phyloP scores from a whole-genome alignment of 441 rosid species.

The Pelargonium myrrhifolium region DNA sequence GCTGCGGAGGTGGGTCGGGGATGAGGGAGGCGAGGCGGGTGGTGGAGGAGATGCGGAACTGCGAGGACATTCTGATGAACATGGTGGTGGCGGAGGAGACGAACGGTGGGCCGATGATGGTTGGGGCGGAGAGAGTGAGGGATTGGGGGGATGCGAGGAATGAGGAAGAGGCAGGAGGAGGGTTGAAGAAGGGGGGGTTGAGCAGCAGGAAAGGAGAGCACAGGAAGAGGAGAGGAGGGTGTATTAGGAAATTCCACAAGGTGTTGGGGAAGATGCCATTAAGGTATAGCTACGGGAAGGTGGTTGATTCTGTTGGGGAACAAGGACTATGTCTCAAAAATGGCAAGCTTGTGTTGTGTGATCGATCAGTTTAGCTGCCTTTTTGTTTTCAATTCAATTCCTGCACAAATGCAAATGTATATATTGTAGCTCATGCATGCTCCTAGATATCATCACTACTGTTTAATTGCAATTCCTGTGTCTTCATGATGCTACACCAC shows the following conservation, averaged over 20 bases:
- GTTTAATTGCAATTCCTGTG: no score
- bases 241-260: slow-evolving; percentile 62
- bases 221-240: slow-evolving; percentile 74
- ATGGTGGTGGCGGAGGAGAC: slow-evolving; percentile 56
- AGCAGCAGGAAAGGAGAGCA: slow-evolving; percentile 69
- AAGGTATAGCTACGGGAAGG: slow-evolving; percentile 65
- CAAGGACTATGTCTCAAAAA: slow-evolving; percentile 72
- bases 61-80: slow-evolving; percentile 88
- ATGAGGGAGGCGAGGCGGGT: slow-evolving; percentile 52
- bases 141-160: slow-evolving; percentile 91
- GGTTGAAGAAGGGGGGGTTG: slow-evolving; percentile 53
- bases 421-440: no score
- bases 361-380: slow-evolving; percentile 16
- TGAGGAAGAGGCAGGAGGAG: slow-evolving; percentile 29
- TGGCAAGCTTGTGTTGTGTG: slow-evolving; percentile 57
- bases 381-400: no score
- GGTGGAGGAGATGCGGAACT: slow-evolving; percentile 59
- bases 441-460: no score
- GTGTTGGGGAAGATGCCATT: slow-evolving; percentile 69
- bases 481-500: no score
- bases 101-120: slow-evolving; percentile 62
- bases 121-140: slow-evolving; percentile 62
- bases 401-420: no score
- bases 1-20: slow-evolving; percentile 49
- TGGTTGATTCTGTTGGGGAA: slow-evolving; percentile 64